phyloP scores from a whole-genome alignment of 2,329 filamentous ascomycete species.

The Hymenoscyphus occultus region DNA sequence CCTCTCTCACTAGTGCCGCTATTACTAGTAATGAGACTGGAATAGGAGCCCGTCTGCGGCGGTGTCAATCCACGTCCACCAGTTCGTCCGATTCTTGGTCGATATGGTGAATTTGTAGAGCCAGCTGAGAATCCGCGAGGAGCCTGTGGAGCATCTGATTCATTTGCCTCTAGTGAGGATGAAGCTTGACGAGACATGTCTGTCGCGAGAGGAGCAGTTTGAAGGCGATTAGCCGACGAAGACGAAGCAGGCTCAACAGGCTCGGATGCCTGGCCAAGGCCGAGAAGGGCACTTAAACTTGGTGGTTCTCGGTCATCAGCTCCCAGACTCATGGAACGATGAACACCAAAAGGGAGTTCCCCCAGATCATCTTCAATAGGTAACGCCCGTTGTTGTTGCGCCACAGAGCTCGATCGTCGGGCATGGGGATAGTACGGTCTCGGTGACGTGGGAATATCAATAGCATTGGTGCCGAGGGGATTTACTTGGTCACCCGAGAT shows the following conservation, averaged over 20 bases:
- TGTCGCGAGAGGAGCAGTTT: constrained; percentile 32
- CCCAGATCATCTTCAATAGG: constrained; percentile 57
- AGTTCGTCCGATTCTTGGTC: constrained; percentile 32
- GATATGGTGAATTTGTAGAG: constrained; percentile 34
- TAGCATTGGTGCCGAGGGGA: constrained; percentile 59
- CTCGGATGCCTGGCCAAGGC: constrained; percentile 42
- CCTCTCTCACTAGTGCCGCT: constrained; percentile 39
- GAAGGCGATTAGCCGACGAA: constrained; percentile 34
- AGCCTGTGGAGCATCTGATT: constrained; percentile 27
- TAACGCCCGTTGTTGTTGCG: constrained; percentile 56
- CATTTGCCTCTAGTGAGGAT: constrained; percentile 32
- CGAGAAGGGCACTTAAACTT: constrained; percentile 61
- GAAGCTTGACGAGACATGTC: constrained; percentile 30
- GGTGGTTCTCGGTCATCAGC: constrained; percentile 62
- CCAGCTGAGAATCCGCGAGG: constrained; percentile 29
- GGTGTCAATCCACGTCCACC: constrained; percentile 36
- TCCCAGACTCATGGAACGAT: constrained; percentile 67
- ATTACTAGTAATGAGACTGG: constrained; percentile 36
- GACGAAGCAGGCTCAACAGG: constrained; percentile 35
- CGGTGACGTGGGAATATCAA: constrained; percentile 72
- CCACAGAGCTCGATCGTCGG: constrained; percentile 67
- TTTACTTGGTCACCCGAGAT: constrained; percentile 36
- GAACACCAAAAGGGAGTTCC: constrained; percentile 57
- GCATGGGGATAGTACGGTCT: constrained; percentile 52
- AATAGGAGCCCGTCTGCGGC: constrained; percentile 35